phyloP scores from a whole-genome alignment of 371 early-diverging fungal species.

The Actinomucor elegans region DNA sequence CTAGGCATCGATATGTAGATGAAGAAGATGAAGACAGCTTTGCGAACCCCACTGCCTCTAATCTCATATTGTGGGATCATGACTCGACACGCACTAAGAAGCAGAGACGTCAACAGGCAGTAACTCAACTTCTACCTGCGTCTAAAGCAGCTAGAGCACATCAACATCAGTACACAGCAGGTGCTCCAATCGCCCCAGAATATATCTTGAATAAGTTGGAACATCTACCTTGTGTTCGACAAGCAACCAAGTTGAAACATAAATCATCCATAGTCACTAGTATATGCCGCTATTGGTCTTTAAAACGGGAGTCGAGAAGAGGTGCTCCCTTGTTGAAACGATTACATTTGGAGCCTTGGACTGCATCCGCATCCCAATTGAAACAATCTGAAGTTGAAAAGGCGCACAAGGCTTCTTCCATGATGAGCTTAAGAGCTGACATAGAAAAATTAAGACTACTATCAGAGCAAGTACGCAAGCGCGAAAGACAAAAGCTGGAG shows the following conservation, averaged over 20 bases:
- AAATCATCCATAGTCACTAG: constrained; percentile 54
- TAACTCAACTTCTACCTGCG: constrained; percentile 37
- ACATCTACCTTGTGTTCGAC: constrained; percentile 38
- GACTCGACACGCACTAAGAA: constrained; percentile 8
- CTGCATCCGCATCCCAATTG: constrained; percentile 80
- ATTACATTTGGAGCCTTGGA: constrained; percentile 97
- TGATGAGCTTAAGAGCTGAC: constrained; percentile 73
- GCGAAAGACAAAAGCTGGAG: constrained; percentile 85
- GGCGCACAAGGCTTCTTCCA: constrained; percentile 58
- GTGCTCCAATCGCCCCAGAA: constrained; percentile 69
- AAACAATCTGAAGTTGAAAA: constrained; percentile 81
- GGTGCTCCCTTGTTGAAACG: constrained; percentile 94
- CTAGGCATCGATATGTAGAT: constrained; percentile 33
- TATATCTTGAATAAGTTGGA: constrained; percentile 68
- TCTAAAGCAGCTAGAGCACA: constrained; percentile 65
- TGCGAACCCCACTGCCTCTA: background rate
- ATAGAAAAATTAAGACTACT: constrained; percentile 86
- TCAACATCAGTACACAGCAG: constrained; percentile 56
- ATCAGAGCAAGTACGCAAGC: constrained; percentile 81
- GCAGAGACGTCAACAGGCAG: constrained; percentile 11
- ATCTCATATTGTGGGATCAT: too few species aligned
- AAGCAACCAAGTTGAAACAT: constrained; percentile 50
- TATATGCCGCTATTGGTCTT: constrained; percentile 90
- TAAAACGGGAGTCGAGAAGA: constrained; percentile 84
- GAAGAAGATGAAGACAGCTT: constrained; percentile 33